Evolutionary conservation across 805 yeast species (phyloP), one percentile per base, ranked within the genome.

Genomic region (Ogataea allantospora): DNA sequence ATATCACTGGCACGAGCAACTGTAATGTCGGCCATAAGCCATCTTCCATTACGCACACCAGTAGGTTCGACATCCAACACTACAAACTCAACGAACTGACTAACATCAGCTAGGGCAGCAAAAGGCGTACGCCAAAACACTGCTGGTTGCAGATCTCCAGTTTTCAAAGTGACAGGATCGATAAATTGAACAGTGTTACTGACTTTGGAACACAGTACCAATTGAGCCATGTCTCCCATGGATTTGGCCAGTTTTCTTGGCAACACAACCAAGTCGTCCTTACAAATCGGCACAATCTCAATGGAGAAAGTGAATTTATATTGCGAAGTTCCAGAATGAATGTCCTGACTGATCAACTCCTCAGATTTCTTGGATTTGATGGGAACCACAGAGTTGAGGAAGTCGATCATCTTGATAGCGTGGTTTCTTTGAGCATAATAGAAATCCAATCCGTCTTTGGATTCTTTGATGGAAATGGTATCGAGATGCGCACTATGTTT

Each of bases 281-380:
- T 85, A 75, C 99, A 93, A 28, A 95, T 80, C 13, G 99, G 99
- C 2, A 86, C 95, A 51, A 93, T 80, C 66, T 93, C 99, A 29
- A 91, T 84, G 14, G 97, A 87, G 58, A 73, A 91, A 6, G 97
- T 75, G 60, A 91, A 93, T 67, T 93, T 93, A 68, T 87, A 93
- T 40, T 81, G 76, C 17, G 95, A 78, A 14, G 83, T 71, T 55
- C 96, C 93, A 1, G 96, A 80, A 53, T 93, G 99, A 25, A 85
- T 88, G 70, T 95, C 97, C 42, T 81, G 82, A 43, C 95, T 83
- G 44, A 93, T 81, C 56, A 95, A 77, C 68, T 93, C 97, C 60
- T 87, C 93, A 30, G 96, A 86, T 61, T 78, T 84, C 60, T 86
- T 86, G 37, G 75, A 70, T 57, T 82, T 84, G 32, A 85, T 73